phyloP scores from a whole-genome alignment of 139 green algal species.

The Trebouxia sp. region DNA sequence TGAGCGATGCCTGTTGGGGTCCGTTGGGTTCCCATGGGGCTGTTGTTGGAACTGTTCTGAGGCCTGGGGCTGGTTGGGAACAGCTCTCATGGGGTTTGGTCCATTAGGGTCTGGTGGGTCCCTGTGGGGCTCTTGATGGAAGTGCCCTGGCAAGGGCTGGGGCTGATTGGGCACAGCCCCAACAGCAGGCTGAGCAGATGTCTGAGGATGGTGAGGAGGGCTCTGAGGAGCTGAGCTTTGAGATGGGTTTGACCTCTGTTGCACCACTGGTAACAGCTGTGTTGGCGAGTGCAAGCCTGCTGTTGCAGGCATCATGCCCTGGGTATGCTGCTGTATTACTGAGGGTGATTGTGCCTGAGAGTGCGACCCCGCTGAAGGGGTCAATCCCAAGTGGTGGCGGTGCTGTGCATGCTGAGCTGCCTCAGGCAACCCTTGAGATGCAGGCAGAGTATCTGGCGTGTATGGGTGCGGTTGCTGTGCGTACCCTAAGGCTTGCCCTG shows the following conservation, averaged over 20 bases:
- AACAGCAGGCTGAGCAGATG: background rate
- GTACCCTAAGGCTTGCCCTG: too few species aligned
- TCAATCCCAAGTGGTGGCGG: too few species aligned
- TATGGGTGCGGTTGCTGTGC: too few species aligned
- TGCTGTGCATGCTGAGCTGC: too few species aligned
- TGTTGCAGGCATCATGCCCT: too few species aligned
- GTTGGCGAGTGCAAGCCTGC: background rate
- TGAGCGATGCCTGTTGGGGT: background rate
- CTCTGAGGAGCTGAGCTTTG: background rate
- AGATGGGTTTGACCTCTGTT: background rate
- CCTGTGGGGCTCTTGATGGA: background rate
- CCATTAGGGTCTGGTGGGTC: background rate
- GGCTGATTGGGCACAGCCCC: background rate
- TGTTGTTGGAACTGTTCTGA: background rate
- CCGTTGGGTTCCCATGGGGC: background rate
- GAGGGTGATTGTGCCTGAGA: too few species aligned
- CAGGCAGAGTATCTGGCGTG: too few species aligned
- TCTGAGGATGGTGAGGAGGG: background rate
- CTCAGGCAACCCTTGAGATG: too few species aligned
- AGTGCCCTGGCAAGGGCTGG: background rate
- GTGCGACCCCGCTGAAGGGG: too few species aligned
- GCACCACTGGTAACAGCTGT: background rate
- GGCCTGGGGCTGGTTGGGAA: background rate
- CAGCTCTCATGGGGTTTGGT: background rate
- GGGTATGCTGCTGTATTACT: too few species aligned